Evolutionary conservation across 2,329 filamentous ascomycete species (phyloP).

Genomic region (Colletotrichum brevisporum): DNA sequence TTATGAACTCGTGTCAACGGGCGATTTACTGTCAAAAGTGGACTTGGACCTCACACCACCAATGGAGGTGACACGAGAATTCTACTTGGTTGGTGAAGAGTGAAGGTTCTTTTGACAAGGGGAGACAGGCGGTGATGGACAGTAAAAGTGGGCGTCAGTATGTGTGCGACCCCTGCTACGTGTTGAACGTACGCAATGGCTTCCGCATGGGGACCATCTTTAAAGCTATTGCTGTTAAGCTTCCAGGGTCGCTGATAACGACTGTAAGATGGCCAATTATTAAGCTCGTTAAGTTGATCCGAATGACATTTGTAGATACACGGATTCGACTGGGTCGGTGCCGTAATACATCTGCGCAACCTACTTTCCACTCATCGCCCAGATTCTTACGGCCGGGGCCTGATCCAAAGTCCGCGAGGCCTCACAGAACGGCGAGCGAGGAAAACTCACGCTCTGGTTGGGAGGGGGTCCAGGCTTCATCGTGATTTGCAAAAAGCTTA

Average conservation of each 20-base stretch:
- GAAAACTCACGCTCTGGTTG: slow-evolving; percentile 4
- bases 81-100: neutral
- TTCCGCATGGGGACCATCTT: neutral
- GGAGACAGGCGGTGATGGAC: neutral
- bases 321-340: neutral
- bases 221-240: neutral
- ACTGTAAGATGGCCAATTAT: neutral
- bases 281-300: neutral
- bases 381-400: neutral
- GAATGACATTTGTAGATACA: neutral
- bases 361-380: neutral
- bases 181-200: neutral
- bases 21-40: slow-evolving; percentile 15
- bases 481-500: neutral
- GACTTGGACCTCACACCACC: slow-evolving; percentile 13
- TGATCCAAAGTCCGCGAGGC: neutral
- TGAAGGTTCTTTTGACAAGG: neutral
- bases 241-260: neutral
- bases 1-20: neutral
- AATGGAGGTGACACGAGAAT: neutral
- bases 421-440: neutral
- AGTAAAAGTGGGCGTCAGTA: neutral
- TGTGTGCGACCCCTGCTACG: neutral
- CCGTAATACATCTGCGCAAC: neutral
- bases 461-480: neutral